These are phyloP conservation scores for Penicillium sp. DNA, from an alignment of 2,329 filamentous ascomycete species.

Conservation along the genomic window DNA sequence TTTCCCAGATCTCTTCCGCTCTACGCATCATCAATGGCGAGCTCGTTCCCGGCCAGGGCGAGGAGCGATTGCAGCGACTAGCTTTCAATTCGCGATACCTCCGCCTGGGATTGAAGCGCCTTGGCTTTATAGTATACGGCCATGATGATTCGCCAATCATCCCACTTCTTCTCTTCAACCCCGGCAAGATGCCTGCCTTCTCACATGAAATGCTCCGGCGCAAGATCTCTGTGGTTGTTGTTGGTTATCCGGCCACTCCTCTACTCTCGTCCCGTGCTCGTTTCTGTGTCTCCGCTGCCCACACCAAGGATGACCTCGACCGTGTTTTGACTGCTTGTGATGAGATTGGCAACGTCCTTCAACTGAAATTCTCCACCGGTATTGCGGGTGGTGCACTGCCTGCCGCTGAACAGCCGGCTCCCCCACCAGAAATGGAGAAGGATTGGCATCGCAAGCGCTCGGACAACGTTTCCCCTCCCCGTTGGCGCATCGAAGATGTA, in stretches of 20 bases:
- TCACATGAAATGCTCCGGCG: constrained; percentile 97
- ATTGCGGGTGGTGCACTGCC: constrained; percentile 83
- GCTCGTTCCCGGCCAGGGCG: constrained; percentile 82
- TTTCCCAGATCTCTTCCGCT: constrained; percentile 85
- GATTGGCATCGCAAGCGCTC: constrained; percentile 58
- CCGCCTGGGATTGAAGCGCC: constrained; percentile 92
- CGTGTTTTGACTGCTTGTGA: constrained; percentile 85
- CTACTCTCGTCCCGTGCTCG: constrained; percentile 91
- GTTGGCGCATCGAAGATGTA: constrained; percentile 77
- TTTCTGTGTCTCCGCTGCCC: constrained; percentile 92
- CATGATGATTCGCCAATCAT: constrained; percentile 98
- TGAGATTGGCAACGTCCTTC: constrained; percentile 85
- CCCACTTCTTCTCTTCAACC: constrained; percentile 90
- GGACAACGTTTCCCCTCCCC: constrained; percentile 62
- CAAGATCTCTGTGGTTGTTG: constrained; percentile 95
- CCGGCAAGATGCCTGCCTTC: constrained; percentile 98
- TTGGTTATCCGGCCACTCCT: constrained; percentile 94
- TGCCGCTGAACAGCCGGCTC: constrained; percentile 66
- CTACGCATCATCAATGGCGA: constrained; percentile 88
- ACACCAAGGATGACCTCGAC: constrained; percentile 98
- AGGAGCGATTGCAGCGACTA: constrained; percentile 91
- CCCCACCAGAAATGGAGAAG: constrained; percentile 64
- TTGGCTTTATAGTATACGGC: constrained; percentile 94
- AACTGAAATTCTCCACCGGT: constrained; percentile 96
- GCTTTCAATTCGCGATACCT: constrained; percentile 98